These are phyloP conservation scores for Aureobasidium sp. DNA, from an alignment of 2,329 filamentous ascomycete species.

Conservation along the genomic window DNA sequence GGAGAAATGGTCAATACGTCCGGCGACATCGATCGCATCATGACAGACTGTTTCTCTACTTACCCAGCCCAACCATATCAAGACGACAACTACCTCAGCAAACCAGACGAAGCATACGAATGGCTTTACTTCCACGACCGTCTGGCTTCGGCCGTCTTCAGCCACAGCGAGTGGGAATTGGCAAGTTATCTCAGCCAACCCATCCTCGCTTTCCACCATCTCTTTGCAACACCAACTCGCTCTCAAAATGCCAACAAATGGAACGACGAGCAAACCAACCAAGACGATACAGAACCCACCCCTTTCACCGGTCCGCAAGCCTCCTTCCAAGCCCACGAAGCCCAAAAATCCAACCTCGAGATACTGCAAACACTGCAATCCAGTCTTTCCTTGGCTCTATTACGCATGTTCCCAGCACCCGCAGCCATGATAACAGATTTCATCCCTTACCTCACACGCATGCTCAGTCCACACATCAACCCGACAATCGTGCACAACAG, in stretches of 20 bases:
- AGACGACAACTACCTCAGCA: conserved; percentile 84
- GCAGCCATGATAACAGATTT: conserved; percentile 75
- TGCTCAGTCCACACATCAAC: conserved; percentile 84
- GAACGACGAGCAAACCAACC: conserved; percentile 38
- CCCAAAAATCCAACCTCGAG: conserved; percentile 68
- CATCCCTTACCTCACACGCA: conserved; percentile 73
- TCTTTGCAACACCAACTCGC: conserved; percentile 71
- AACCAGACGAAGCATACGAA: conserved; percentile 80
- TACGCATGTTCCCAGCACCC: conserved; percentile 69
- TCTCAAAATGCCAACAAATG: conserved; percentile 32
- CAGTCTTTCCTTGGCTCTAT: conserved; percentile 62
- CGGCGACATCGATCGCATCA: conserved; percentile 70
- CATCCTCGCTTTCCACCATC: conserved; percentile 79
- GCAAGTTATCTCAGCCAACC: conserved; percentile 80
- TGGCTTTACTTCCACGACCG: conserved; percentile 93
- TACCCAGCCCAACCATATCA: conserved; percentile 87
- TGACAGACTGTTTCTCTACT: conserved; percentile 75
- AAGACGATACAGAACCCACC: conserved; percentile 31
- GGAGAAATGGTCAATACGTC: conserved; percentile 71
- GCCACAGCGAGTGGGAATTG: conserved; percentile 90
- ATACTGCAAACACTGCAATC: conserved; percentile 67
- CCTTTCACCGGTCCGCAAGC: conserved; percentile 80
- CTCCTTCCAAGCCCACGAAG: conserved; percentile 73
- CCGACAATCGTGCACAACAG: conserved; percentile 69
- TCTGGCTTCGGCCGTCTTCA: conserved; percentile 69